phyloP scores from a whole-genome alignment of 345 rosid genomes.

The Lumnitzera littorea region DNA sequence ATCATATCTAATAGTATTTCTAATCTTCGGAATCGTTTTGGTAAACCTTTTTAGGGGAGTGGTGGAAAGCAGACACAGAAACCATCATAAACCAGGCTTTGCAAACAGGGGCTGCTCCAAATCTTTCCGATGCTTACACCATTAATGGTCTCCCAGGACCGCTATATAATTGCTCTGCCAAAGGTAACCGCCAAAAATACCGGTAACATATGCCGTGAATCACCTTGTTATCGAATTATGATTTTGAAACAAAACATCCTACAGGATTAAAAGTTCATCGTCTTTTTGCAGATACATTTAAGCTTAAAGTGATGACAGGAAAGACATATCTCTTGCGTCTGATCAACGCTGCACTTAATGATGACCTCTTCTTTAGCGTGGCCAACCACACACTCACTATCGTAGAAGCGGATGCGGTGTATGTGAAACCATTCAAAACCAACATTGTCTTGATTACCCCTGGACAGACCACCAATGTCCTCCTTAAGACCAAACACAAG shows the following conservation, averaged over 20 bases:
- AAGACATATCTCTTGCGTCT: slow-evolving; percentile 41
- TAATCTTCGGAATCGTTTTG: no score
- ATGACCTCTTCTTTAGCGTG: slow-evolving; percentile 63
- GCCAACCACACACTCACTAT: slow-evolving; percentile 60
- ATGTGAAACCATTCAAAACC: slow-evolving; percentile 60
- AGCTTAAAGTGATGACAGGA: slow-evolving; percentile 41
- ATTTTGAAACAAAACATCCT: no score
- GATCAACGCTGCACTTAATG: slow-evolving; percentile 50
- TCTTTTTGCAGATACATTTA: slow-evolving; percentile 37
- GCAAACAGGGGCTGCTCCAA: slow-evolving; percentile 43
- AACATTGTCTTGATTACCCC: slow-evolving; percentile 45
- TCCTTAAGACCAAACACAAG: slow-evolving; percentile 32
- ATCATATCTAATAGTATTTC: no score
- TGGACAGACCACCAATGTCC: slow-evolving; percentile 68
- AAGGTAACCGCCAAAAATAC: slow-evolving; percentile 16
- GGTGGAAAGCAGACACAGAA: slow-evolving; percentile 54
- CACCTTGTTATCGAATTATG: no score
- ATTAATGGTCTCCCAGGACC: slow-evolving; percentile 54
- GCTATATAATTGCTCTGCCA: slow-evolving; percentile 30
- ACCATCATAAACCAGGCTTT: slow-evolving; percentile 38
- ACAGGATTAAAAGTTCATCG: background rate
- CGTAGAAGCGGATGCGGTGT: slow-evolving; percentile 63
- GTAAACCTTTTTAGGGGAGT: slow-evolving; percentile 28
- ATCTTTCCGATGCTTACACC: slow-evolving; percentile 43
- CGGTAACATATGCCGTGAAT: no score